Evolutionary conservation across 1,284 basidiomycete species (phyloP).

Genomic region (Tylopilus orsonianus): DNA sequence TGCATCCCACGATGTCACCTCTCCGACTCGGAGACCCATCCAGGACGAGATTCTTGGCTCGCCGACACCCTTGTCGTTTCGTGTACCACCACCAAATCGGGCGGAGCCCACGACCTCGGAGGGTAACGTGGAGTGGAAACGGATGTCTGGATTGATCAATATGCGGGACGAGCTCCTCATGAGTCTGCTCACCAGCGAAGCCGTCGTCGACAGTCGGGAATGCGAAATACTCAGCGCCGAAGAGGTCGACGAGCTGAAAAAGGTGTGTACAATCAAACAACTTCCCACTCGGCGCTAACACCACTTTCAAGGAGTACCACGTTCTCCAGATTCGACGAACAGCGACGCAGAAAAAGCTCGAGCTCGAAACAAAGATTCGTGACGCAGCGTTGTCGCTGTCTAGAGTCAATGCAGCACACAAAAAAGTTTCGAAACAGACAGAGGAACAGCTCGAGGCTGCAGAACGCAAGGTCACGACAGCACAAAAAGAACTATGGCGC

Average conservation of each 20-base stretch:
- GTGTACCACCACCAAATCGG: constrained; percentile 25
- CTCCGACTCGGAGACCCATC: constrained; percentile 31
- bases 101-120: constrained; percentile 35
- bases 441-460: constrained; percentile 68
- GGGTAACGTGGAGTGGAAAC: constrained; percentile 38
- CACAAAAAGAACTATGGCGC: constrained; percentile 69
- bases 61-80: constrained; percentile 45
- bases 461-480: constrained; percentile 62
- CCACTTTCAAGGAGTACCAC: constrained; percentile 59
- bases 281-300: constrained; percentile 1
- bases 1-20: constrained; percentile 27
- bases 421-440: constrained; percentile 62
- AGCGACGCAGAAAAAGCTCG: constrained; percentile 67
- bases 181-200: constrained; percentile 83
- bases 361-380: constrained; percentile 76
- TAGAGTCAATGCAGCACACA: constrained; percentile 62
- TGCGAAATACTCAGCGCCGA: constrained; percentile 78
- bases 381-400: constrained; percentile 73
- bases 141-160: constrained; percentile 44
- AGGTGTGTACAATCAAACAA: constrained; percentile 48
- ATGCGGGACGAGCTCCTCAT: constrained; percentile 78
- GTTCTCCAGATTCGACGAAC: constrained; percentile 59
- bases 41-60: constrained; percentile 30
- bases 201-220: constrained; percentile 76
- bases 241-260: constrained; percentile 89